These are phyloP conservation scores for Calonectria hawksworthii DNA, from an alignment of 2,329 filamentous ascomycete species.

Conservation along the genomic window DNA sequence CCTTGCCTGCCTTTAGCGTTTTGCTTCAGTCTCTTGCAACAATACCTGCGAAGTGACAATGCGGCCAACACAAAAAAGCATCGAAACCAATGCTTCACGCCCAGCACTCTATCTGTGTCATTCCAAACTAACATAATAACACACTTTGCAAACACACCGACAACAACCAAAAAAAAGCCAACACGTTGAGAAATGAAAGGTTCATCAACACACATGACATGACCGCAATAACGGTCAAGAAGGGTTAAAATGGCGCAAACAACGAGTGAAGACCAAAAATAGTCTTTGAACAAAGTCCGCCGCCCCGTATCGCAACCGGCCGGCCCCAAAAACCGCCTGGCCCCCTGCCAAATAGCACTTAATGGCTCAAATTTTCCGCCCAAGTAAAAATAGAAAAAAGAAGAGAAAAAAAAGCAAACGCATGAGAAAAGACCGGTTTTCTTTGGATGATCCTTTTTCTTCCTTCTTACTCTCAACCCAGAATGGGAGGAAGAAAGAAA, in stretches of 20 bases:
- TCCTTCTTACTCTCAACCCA: neutral
- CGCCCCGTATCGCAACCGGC: neutral
- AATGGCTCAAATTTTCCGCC: constrained; percentile 3
- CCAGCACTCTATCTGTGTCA: neutral
- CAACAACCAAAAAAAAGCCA: constrained; percentile 3
- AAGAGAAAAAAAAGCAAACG: neutral
- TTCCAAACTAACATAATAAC: neutral
- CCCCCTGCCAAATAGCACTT: neutral
- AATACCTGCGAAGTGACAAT: neutral
- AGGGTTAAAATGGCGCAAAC: constrained; percentile 8
- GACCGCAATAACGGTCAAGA: neutral
- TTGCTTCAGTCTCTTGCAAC: neutral
- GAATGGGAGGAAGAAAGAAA: neutral
- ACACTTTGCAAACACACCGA: constrained; percentile 1
- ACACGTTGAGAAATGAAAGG: constrained; percentile 6
- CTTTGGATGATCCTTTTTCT: neutral
- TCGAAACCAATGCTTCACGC: neutral
- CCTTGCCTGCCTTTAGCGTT: neutral
- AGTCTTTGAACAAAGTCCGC: neutral
- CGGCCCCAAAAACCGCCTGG: neutral
- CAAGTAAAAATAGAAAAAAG: neutral
- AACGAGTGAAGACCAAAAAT: neutral
- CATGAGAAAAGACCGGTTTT: neutral
- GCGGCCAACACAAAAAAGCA: neutral
- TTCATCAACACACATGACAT: neutral